Evolutionary conservation across 225 moss, liverwort and hornwort genomes (phyloP).

Genomic region (Bryoerythrophyllum caledonicum): DNA sequence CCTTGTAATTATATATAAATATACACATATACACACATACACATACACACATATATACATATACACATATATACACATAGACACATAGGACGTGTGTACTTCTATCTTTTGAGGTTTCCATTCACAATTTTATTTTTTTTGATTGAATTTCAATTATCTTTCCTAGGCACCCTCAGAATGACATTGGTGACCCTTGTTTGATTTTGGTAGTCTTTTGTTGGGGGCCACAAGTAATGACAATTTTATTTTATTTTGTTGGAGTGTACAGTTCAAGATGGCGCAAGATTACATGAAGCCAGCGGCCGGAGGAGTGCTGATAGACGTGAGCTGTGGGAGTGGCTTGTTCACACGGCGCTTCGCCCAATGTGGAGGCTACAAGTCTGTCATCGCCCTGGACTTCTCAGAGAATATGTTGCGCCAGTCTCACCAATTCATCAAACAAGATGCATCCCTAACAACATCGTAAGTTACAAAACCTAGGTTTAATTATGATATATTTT

Average conservation of each 20-base stretch:
- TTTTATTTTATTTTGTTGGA: not conserved
- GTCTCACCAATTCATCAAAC: constrained; percentile 54
- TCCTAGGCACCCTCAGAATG: too few species aligned
- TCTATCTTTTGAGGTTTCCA: too few species aligned
- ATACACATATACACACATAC: too few species aligned
- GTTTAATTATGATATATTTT: too few species aligned
- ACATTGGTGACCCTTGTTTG: not conserved
- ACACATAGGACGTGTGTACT: too few species aligned
- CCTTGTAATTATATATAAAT: not conserved
- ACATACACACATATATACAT: too few species aligned
- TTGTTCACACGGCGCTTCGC: constrained; percentile 70
- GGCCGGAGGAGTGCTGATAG: constrained; percentile 53
- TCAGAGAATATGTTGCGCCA: constrained; percentile 76
- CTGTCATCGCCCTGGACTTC: constrained; percentile 65
- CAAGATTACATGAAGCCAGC: constrained; percentile 49
- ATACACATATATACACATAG: too few species aligned
- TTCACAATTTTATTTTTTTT: too few species aligned
- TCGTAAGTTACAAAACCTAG: constrained; percentile 35
- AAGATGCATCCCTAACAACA: constrained; percentile 43
- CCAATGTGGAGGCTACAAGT: constrained; percentile 54
- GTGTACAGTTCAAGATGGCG: constrained; percentile 52
- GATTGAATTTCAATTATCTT: too few species aligned
- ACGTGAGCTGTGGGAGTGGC: constrained; percentile 78
- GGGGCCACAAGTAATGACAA: too few species aligned
- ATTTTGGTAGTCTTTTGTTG: too few species aligned